Conservation (phyloP, 2,329 filamentous ascomycete species). For the Coniochaeta sp. region DNA sequence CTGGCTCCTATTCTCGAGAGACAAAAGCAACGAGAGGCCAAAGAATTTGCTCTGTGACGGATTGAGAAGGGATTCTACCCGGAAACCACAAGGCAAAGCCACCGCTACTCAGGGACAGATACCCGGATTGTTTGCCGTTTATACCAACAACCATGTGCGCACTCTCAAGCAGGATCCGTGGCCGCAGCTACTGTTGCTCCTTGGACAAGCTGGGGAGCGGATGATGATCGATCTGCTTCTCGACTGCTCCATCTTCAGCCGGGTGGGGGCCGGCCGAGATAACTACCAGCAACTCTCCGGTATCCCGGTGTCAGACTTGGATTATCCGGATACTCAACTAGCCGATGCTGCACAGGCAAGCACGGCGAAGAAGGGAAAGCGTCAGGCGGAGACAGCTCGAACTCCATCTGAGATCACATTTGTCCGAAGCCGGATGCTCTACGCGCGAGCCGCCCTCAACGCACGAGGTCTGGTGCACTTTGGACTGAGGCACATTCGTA, state of each 20-base stretch:
- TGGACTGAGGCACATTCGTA: conserved; percentile 77
- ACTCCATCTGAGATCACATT: conserved; percentile 59
- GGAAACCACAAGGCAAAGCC: conserved; percentile 15
- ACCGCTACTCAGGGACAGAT: conserved; percentile 36
- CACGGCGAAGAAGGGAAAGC: not conserved
- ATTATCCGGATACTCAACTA: conserved; percentile 7
- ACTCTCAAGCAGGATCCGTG: conserved; percentile 65
- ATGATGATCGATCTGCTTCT: conserved; percentile 74
- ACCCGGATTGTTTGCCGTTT: conserved; percentile 56
- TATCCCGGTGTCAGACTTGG: conserved; percentile 25
- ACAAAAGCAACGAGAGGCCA: conserved; percentile 43
- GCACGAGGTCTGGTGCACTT: conserved; percentile 59
- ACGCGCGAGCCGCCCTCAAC: conserved; percentile 68
- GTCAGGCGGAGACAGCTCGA: conserved; percentile 10
- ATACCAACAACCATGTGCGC: conserved; percentile 64
- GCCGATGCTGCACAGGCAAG: conserved; percentile 9
- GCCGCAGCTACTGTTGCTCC: conserved; percentile 64
- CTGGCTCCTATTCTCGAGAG: conserved; percentile 65
- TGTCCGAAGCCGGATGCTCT: conserved; percentile 78
- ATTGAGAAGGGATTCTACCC: conserved; percentile 47
- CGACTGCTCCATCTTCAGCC: conserved; percentile 68
- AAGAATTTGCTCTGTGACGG: conserved; percentile 80
- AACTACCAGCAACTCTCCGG: conserved; percentile 79
- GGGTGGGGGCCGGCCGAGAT: conserved; percentile 49
- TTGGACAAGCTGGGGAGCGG: conserved; percentile 68